phyloP scores from a whole-genome alignment of 192 early-diverging fungal genomes.

The Gamsiella multidivaricata region DNA sequence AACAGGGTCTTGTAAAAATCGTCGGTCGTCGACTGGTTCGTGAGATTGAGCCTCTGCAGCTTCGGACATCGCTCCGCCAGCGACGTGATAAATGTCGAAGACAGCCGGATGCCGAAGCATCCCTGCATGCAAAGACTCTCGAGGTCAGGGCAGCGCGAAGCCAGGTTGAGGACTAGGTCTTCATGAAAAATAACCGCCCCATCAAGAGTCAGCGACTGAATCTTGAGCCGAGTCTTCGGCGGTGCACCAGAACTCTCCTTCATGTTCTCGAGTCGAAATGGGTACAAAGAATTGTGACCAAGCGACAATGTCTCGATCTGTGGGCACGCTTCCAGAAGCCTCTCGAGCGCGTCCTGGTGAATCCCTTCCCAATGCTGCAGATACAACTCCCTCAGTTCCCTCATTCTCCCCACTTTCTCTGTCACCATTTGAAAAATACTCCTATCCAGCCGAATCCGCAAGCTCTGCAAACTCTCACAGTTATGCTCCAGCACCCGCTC shows the following conservation, averaged over 20 bases:
- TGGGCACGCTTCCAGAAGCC: conserved; percentile 13
- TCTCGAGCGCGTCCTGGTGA: conserved; percentile 16
- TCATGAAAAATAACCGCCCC: conserved; percentile 39
- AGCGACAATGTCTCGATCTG: conserved; percentile 25
- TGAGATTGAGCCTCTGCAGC: conserved; percentile 16
- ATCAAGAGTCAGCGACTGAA: conserved; percentile 25
- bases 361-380: conserved; percentile 43
- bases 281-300: conserved; percentile 32
- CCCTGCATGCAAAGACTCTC: conserved; percentile 27
- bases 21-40: conserved; percentile 24
- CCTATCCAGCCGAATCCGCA: conserved; percentile 20
- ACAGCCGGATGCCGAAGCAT: conserved; percentile 39
- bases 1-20: conserved; percentile 26
- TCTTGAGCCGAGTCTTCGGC: not conserved
- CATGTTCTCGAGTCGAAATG: conserved; percentile 38
- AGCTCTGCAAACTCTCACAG: conserved; percentile 2
- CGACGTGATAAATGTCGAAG: conserved; percentile 8
- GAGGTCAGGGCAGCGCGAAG: conserved; percentile 29
- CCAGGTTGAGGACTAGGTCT: conserved; percentile 26
- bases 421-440: conserved; percentile 17
- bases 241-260: not conserved
- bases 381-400: conserved; percentile 26
- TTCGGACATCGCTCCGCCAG: conserved; percentile 4
- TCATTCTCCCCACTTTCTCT: conserved; percentile 12
- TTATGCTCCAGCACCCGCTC: conserved; percentile 27